Evolutionary conservation across 2,329 filamentous ascomycete genomes (phyloP).

Genomic region (Pseudogymnoascus sp.): DNA sequence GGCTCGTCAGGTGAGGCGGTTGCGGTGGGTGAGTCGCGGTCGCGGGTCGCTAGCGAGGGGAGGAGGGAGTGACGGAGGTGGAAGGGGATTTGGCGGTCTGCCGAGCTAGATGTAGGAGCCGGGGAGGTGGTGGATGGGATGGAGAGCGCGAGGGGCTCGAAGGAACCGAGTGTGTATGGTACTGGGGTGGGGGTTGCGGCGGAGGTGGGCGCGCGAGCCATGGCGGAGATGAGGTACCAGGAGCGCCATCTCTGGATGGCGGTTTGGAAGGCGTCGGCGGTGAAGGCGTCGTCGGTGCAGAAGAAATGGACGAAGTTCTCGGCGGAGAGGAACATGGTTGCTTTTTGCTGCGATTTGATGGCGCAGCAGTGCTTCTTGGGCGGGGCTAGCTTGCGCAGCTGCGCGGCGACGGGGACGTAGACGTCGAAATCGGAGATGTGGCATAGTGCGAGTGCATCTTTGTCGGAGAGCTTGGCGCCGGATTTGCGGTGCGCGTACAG

Average conservation of each 20-base stretch:
- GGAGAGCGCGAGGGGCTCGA: slow-evolving; percentile 57
- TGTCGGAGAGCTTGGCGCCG: slow-evolving; percentile 50
- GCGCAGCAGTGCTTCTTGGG: slow-evolving; percentile 83
- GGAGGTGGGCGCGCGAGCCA: slow-evolving; percentile 30
- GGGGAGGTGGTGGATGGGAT: slow-evolving; percentile 41
- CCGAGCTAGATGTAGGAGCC: background rate
- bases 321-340: slow-evolving; percentile 70
- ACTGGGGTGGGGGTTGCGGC: slow-evolving; percentile 40
- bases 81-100: slow-evolving; percentile 23
- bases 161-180: slow-evolving; percentile 58
- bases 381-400: slow-evolving; percentile 66
- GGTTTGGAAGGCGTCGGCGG: slow-evolving; percentile 63
- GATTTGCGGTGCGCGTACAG: slow-evolving; percentile 62
- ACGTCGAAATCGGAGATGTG: slow-evolving; percentile 91
- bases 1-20: slow-evolving; percentile 24
- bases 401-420: slow-evolving; percentile 65
- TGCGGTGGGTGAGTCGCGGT: slow-evolving; percentile 17
- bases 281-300: slow-evolving; percentile 62
- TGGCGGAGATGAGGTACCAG: slow-evolving; percentile 78
- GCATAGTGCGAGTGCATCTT: slow-evolving; percentile 65
- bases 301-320: slow-evolving; percentile 92
- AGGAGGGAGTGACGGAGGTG: slow-evolving; percentile 24
- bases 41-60: slow-evolving; percentile 12
- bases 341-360: slow-evolving; percentile 87
- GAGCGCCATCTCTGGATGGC: slow-evolving; percentile 77